These are phyloP conservation scores for Buddleja alternifolia DNA, from an alignment of 257 asterid species.

Conservation along the genomic window DNA sequence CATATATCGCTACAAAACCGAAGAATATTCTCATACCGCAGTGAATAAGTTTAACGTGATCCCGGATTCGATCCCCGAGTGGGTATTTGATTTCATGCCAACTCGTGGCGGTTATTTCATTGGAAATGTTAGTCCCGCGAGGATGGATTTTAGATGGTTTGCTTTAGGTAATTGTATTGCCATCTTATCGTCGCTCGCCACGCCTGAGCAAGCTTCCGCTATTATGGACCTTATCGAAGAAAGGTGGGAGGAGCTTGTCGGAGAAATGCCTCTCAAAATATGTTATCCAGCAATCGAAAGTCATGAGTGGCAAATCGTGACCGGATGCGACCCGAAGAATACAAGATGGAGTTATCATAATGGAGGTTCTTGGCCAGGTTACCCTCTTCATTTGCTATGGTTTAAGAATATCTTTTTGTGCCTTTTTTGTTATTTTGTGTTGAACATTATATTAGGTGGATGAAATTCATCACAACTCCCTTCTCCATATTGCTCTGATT, in stretches of 20 bases:
- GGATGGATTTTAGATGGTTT: constrained; percentile 86
- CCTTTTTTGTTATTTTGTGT: too few species aligned
- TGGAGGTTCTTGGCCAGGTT: constrained; percentile 95
- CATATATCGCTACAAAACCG: constrained; percentile 74
- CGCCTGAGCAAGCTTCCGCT: constrained; percentile 73
- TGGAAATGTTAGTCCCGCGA: constrained; percentile 80
- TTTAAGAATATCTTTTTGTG: not conserved
- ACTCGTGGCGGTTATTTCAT: constrained; percentile 71
- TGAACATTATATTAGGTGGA: too few species aligned
- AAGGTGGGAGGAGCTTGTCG: constrained; percentile 81
- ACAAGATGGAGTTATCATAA: constrained; percentile 87
- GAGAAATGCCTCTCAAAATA: constrained; percentile 76
- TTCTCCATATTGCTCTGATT: too few species aligned
- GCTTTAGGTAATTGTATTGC: constrained; percentile 75
- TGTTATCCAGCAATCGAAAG: constrained; percentile 69
- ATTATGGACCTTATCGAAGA: constrained; percentile 81
- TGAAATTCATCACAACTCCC: too few species aligned
- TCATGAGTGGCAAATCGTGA: constrained; percentile 69
- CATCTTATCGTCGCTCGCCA: constrained; percentile 68
- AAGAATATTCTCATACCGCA: constrained; percentile 83
- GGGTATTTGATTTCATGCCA: constrained; percentile 84
- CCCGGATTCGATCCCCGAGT: constrained; percentile 79
- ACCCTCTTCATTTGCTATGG: constrained; percentile 14
- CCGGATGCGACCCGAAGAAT: constrained; percentile 82
- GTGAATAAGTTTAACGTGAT: constrained; percentile 76